These are phyloP conservation scores for Pholiota microspora DNA, from an alignment of 768 basidiomycete genomes.

Conservation along the genomic window DNA sequence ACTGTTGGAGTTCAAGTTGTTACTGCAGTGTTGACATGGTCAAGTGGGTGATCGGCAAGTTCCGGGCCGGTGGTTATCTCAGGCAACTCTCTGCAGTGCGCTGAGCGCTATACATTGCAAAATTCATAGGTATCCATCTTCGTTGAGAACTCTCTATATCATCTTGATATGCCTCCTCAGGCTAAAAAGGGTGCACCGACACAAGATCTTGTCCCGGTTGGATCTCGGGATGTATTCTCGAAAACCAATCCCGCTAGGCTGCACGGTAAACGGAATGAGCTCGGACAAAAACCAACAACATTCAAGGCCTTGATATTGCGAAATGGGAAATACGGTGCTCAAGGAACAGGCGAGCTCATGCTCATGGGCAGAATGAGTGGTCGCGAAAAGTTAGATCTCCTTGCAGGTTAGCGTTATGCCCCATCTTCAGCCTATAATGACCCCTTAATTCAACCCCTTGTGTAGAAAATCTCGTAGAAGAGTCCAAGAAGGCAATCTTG, in stretches of 20 bases:
- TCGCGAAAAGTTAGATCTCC: constrained; percentile 75
- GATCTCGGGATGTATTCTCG: constrained; percentile 48
- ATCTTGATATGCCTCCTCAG: constrained; percentile 24
- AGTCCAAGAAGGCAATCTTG: constrained; percentile 55
- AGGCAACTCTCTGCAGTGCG: not conserved
- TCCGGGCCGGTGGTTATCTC: constrained; percentile 16
- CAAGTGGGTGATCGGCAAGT: no score
- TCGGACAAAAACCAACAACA: constrained; percentile 40
- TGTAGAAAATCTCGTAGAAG: constrained; percentile 65
- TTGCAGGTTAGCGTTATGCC: constrained; percentile 70
- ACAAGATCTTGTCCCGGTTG: constrained; percentile 52
- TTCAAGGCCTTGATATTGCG: constrained; percentile 72
- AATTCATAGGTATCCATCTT: not conserved
- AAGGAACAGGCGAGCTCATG: constrained; percentile 67
- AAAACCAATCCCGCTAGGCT: constrained; percentile 20
- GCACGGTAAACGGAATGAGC: constrained; percentile 38
- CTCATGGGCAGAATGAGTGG: constrained; percentile 62
- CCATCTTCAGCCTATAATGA: constrained; percentile 3
- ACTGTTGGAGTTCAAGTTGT: no score
- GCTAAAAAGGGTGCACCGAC: constrained; percentile 24
- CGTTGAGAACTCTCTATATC: not conserved
- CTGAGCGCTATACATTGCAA: not conserved
- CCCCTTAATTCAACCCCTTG: not conserved
- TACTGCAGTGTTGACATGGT: no score
- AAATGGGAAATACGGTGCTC: constrained; percentile 72